phyloP scores from a whole-genome alignment of 768 basidiomycete species.

The Sistotremastrum niveocremeum region DNA sequence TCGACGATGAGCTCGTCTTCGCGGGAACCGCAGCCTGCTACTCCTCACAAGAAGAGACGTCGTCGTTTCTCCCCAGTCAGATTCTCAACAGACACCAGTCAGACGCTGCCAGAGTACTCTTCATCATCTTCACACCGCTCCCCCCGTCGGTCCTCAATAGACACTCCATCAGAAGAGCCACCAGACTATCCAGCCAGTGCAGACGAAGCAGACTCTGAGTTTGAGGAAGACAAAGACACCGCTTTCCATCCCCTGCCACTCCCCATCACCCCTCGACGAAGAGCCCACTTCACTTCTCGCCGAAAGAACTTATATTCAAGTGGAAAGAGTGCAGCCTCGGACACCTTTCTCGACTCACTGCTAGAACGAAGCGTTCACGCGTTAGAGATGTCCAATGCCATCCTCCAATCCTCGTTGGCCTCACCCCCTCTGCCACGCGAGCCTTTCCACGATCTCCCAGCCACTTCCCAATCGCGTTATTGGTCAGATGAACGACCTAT shows the following conservation, averaged over 20 bases:
- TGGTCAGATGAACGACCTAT: slow-evolving; percentile 5
- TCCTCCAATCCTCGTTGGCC: slow-evolving; percentile 63
- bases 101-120: slow-evolving; percentile 53
- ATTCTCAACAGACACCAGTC: slow-evolving; percentile 53
- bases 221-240: slow-evolving; percentile 27
- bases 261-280: slow-evolving; percentile 22
- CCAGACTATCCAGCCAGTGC: slow-evolving; percentile 69
- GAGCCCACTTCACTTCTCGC: slow-evolving; percentile 11
- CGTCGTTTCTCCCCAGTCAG: slow-evolving; percentile 40
- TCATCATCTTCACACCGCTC: slow-evolving; percentile 19
- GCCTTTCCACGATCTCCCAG: slow-evolving; percentile 34
- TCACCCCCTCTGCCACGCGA: slow-evolving; percentile 34
- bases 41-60: background rate
- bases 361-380: slow-evolving; percentile 75
- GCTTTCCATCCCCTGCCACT: slow-evolving; percentile 17
- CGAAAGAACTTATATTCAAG: slow-evolving; percentile 9
- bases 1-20: too few species aligned
- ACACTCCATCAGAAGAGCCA: slow-evolving; percentile 39
- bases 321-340: slow-evolving; percentile 19
- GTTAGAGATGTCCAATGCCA: slow-evolving; percentile 70
- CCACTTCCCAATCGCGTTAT: slow-evolving; percentile 31
- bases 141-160: slow-evolving; percentile 14
- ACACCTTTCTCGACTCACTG: slow-evolving; percentile 61
- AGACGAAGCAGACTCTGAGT: slow-evolving; percentile 65
- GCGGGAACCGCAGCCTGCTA: too few species aligned